Conservation (phyloP, 768 basidiomycete genomes). For the Boletus insuetus region DNA sequence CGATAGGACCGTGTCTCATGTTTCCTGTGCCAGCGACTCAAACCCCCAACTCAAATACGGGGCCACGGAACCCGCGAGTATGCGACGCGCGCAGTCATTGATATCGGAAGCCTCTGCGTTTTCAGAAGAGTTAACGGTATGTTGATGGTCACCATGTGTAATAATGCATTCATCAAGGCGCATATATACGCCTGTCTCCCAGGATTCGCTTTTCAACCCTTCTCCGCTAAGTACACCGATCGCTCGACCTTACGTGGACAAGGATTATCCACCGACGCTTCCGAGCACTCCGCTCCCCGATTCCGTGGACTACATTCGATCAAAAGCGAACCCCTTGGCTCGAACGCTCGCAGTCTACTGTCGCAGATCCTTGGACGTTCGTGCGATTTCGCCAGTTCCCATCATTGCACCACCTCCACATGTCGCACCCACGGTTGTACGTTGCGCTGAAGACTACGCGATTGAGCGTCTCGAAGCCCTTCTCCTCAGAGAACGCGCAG, state of each 20-base stretch:
- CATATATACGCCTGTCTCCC: conserved; percentile 7
- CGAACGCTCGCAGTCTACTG: conserved; percentile 18
- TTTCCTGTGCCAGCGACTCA: not conserved
- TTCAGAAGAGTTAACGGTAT: conserved; percentile 11
- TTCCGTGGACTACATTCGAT: conserved; percentile 19
- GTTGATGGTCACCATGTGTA: not conserved
- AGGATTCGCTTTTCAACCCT: conserved; percentile 9
- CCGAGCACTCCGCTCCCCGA: conserved; percentile 27
- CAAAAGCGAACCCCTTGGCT: conserved; percentile 22
- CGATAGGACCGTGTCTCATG: not conserved
- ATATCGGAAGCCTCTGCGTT: conserved; percentile 26
- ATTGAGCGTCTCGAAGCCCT: conserved; percentile 42
- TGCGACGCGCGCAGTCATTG: conserved; percentile 40
- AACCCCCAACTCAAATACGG: conserved; percentile 11
- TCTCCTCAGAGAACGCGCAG: conserved; percentile 39
- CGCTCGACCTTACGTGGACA: not conserved
- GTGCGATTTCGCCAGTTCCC: conserved; percentile 36
- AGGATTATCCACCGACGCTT: conserved; percentile 18
- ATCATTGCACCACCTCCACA: conserved; percentile 53
- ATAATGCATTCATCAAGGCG: not conserved
- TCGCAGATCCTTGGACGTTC: not conserved
- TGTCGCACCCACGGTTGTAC: conserved; percentile 22
- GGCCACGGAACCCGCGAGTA: conserved; percentile 37
- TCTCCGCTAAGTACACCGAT: conserved; percentile 4
- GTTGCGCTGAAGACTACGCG: conserved; percentile 40